Evolutionary conservation across 1,284 basidiomycete genomes (phyloP).

Genomic region (Trametes pubescens): DNA sequence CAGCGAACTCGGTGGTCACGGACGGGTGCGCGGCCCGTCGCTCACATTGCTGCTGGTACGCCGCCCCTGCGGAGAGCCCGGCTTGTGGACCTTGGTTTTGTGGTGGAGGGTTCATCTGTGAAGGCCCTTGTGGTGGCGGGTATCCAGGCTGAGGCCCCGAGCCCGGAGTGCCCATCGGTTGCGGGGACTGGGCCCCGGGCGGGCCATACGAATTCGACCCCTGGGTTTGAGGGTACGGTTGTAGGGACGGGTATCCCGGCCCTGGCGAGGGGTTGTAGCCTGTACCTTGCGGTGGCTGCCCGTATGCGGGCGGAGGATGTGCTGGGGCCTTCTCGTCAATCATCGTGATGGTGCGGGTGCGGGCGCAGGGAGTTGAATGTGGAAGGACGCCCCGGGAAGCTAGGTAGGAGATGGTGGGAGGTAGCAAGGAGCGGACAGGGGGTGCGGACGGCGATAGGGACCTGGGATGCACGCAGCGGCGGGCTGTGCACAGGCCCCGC

Average conservation of each 20-base stretch:
- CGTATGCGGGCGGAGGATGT: neutral
- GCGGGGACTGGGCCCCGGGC: neutral
- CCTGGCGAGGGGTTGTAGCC: neutral
- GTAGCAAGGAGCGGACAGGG: neutral
- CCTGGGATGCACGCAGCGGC: neutral
- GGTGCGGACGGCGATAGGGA: neutral
- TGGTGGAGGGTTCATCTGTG: no score
- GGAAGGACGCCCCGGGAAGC: neutral
- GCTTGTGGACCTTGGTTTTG: neutral
- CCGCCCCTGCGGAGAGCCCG: conserved; percentile 2
- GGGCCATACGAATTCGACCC: neutral
- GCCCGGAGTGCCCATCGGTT: neutral
- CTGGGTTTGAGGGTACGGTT: neutral
- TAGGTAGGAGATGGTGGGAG: neutral
- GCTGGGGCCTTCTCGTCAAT: conserved; percentile 1
- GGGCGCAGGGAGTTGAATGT: neutral
- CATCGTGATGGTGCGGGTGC: neutral
- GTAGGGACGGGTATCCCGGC: neutral
- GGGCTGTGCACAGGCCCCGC: neutral
- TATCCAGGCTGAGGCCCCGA: neutral
- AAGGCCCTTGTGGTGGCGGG: neutral
- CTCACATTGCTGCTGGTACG: conserved; percentile 18
- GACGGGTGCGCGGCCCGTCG: no score
- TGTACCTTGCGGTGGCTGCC: neutral
- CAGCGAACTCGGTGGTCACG: neutral